Percentiles rank a stretch among this genome's conserved stretches.
Conservation (phyloP, 495 filamentous ascomycete genomes). For the Talaromyces borbonicus region DNA sequence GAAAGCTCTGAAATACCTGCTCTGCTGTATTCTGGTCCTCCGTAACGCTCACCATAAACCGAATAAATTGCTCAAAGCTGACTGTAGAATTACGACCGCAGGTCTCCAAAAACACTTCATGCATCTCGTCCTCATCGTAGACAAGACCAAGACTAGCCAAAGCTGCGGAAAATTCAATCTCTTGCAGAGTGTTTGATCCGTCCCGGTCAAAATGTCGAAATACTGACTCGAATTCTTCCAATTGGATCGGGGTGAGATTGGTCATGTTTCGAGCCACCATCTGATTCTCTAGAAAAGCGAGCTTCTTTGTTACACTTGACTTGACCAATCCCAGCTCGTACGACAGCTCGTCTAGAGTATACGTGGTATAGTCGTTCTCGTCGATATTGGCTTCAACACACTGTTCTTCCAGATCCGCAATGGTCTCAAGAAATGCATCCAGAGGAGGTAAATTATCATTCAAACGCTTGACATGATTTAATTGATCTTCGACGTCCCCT, state of each 20-base stretch:
- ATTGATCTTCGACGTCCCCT: conserved; percentile 90
- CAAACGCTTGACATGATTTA: conserved; percentile 71
- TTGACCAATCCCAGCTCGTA: conserved; percentile 91
- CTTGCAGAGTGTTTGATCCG: conserved; percentile 76
- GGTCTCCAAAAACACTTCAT: conserved; percentile 76
- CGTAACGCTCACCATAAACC: conserved; percentile 97
- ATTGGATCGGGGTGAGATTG: conserved; percentile 92
- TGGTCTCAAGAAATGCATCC: conserved; percentile 75
- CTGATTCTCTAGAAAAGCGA: conserved; percentile 95
- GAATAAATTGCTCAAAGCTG: conserved; percentile 96
- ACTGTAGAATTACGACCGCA: conserved; percentile 57
- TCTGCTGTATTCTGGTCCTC: conserved; percentile 98
- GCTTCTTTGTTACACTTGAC: conserved; percentile 84
- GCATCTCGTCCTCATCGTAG: conserved; percentile 95
- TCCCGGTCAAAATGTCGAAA: conserved; percentile 98
- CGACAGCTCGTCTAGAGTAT: conserved; percentile 88
- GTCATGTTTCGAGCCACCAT: conserved; percentile 97
- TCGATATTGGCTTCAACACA: conserved; percentile 96
- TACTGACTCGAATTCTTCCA: conserved; percentile 96
- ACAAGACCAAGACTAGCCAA: conserved; percentile 87
- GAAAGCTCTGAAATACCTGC: conserved; percentile 94
- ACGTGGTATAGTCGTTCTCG: conserved; percentile 97
- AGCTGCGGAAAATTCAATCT: conserved; percentile 91
- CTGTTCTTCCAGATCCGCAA: conserved; percentile 72
- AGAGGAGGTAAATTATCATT: conserved; percentile 75